Base-by-base conservation (phyloP, 306 rosid species). In the Cicer bijugum region DNA sequence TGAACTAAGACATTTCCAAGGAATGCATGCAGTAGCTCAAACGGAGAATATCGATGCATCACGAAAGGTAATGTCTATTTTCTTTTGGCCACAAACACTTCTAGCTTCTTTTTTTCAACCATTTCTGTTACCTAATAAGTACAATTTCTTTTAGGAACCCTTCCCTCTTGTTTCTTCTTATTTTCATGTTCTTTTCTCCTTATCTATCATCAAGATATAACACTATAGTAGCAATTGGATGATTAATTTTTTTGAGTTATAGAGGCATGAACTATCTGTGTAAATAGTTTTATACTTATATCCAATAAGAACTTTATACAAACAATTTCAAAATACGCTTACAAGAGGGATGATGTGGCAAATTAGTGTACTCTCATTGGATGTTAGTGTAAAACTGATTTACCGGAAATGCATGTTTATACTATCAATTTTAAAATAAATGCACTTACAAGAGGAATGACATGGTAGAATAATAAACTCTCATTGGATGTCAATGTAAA, bases 1-100 rank as follows among this genome's bases (percentile, higher is more conserved):
- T 67, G 93, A 95, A 77, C 92, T 95, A 68, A 88, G 89, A 82
- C 97, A 90, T 80, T 96, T 79, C 66, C 92, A 84, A 78, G 99
- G 93, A 85, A 84, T 95, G 91, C 88, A 85, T 67, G 92, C 96
- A 9, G 63, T 91, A 57, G 97, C 93, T 78, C 93, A 87, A 82
- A 90, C 79, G 3, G 96, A 90, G 85, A 92, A 76, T 69, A 74
- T 82, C 9, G 89, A 87, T 76, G 96, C 97, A 67, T 84, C 93
- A 43, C 77, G 89, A 50, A 90, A 88, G 93, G 99, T 90, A 83
- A 50, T 53, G 40, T 53, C 66, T 14, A 35, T 67, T 46, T 81
- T 42, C 74, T 74, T 51, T 43, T 78, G 23, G 61, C 47, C 43
- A 15, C 15, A 72, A 53, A 48, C 62, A 42, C 70, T 67, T 35